Evolutionary conservation across 2,329 filamentous ascomycete genomes (phyloP), one percentile per base, ranked within the genome.

Genomic region (Fusarium odoratissimum): DNA sequence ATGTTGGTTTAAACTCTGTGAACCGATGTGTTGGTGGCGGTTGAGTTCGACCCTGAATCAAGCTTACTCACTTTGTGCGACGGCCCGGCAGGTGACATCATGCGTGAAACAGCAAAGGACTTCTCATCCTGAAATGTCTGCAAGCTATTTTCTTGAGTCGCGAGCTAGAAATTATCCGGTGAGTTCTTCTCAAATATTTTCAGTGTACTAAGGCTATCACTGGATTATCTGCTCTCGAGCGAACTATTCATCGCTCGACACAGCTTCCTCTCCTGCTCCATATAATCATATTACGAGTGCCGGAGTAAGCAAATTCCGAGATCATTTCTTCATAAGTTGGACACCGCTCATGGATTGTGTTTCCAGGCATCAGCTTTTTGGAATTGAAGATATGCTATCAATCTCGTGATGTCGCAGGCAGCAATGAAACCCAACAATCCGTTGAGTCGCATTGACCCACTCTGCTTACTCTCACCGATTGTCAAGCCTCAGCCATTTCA

Each of bases 141-240:
- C 0, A 3, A 8, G 1, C 5, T 5, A 19, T 23, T 33, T 10
- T 6, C 5, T 33, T 1, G 6, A 13, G 0, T 19, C 4, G 30
- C 6, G 30, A 3, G 3, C 4, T 5, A 10, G 16, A 33, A 3
- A 14, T 13, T 23, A 0, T 9, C 8, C 13, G 2, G 5, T 49
- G 28, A 33, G 3, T 21, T 48, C 28, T 33, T 21, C 5, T 2
- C 3, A 33, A 5, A 5, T 33, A 23, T 8, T 17, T 3, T 5
- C 4, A 25, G 5, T 44, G 7, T 25, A 19, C 3, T 19, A 13
- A 19, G 8, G 8, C 0, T 17, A 33, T 23, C 1, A 2, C 21
- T 19, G 16, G 2, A 49, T 49, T 13, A 8, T 23, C 3, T 23
- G 3, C 14, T 31, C 3, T 49, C 1, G 0, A 23, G 45, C 14